Evolutionary conservation across 768 basidiomycete genomes (phyloP).

Genomic region (Suillus decipiens): DNA sequence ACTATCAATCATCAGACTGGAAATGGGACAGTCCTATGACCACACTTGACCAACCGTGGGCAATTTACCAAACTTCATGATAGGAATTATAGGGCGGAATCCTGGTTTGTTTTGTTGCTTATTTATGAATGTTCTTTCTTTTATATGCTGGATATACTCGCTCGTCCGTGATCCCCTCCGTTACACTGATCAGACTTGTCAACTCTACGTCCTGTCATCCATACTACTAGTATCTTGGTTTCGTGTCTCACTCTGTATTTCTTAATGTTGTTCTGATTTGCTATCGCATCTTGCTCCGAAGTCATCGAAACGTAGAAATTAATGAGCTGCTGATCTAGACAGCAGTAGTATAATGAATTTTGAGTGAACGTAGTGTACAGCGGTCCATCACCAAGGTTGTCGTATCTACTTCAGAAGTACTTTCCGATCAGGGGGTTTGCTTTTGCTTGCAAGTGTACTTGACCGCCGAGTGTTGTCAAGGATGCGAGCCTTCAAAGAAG

Average conservation of each 20-base stretch:
- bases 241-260: constrained; percentile 52
- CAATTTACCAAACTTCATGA: constrained; percentile 49
- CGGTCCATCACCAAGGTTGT: background rate
- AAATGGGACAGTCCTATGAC: constrained; percentile 76
- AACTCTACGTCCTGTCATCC: constrained; percentile 34
- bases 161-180: constrained; percentile 37
- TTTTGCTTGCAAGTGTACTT: constrained; percentile 12
- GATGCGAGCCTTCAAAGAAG: constrained; percentile 55
- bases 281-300: constrained; percentile 51
- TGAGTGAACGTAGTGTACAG: constrained; percentile 10
- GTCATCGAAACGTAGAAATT: constrained; percentile 8
- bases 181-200: constrained; percentile 27
- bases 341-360: constrained; percentile 1
- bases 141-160: constrained; percentile 44
- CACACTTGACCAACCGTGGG: constrained; percentile 70
- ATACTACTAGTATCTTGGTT: constrained; percentile 42
- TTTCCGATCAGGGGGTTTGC: constrained; percentile 25
- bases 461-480: constrained; percentile 54
- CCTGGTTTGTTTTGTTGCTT: constrained; percentile 16
- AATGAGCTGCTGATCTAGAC: constrained; percentile 9
- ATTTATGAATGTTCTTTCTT: constrained; percentile 37
- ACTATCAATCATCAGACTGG: constrained; percentile 58
- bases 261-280: constrained; percentile 60
- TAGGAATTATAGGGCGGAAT: constrained; percentile 42
- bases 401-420: constrained; percentile 13